phyloP scores from a whole-genome alignment of 1,284 basidiomycete species.

The Malassezia caprae region DNA sequence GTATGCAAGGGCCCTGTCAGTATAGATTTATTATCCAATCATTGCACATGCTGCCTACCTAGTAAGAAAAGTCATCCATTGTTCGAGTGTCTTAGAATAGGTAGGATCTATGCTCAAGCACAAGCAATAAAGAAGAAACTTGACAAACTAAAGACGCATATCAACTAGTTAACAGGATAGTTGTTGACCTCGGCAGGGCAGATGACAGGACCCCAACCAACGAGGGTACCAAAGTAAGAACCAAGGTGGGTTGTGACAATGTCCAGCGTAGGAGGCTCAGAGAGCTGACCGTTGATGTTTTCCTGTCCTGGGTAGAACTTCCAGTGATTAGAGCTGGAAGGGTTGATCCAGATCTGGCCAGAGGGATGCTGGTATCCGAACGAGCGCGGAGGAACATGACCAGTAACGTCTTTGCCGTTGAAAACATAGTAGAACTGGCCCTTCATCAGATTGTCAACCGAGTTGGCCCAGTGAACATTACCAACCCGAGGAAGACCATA shows the following conservation, averaged over 20 bases:
- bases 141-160: not conserved
- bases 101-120: too few species aligned
- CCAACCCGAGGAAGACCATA: slow-evolving; percentile 18
- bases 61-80: too few species aligned
- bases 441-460: slow-evolving; percentile 8
- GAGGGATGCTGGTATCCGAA: slow-evolving; percentile 19
- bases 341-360: slow-evolving; percentile 19
- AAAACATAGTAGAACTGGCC: slow-evolving; percentile 10
- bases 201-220: not conserved
- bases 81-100: too few species aligned
- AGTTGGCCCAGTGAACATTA: slow-evolving; percentile 17
- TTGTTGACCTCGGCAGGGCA: not conserved
- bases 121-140: too few species aligned
- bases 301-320: slow-evolving; percentile 20
- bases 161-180: not conserved
- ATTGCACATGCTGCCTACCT: too few species aligned
- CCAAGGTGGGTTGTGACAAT: not conserved
- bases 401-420: slow-evolving; percentile 15
- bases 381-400: slow-evolving; percentile 12
- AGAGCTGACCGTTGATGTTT: slow-evolving; percentile 12
- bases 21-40: too few species aligned
- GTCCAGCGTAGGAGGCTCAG: not conserved
- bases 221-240: not conserved
- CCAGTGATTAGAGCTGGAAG: slow-evolving; percentile 13
- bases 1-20: too few species aligned